Conservation (phyloP, 2,329 filamentous ascomycete species). For the Neocucurbitaria cava region DNA sequence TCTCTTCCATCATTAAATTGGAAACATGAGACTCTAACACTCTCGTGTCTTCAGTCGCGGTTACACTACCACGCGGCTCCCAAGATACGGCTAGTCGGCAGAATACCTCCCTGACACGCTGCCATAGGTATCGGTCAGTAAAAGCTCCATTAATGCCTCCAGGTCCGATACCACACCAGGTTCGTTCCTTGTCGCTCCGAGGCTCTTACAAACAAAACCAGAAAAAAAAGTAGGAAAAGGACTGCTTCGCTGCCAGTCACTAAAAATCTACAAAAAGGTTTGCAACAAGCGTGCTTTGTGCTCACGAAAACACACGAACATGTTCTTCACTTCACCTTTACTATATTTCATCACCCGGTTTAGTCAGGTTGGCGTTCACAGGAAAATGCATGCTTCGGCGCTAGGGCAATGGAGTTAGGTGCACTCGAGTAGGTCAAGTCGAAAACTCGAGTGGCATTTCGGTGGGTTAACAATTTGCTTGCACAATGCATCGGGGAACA, state of each 20-base stretch:
- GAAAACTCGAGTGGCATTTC: not conserved
- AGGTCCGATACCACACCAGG: conserved; percentile 15
- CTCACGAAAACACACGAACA: conserved; percentile 8
- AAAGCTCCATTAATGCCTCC: not conserved
- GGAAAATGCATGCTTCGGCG: not conserved
- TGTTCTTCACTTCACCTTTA: conserved; percentile 5
- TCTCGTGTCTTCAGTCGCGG: conserved; percentile 32
- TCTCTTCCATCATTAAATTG: conserved; percentile 15
- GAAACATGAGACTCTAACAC: conserved; percentile 32
- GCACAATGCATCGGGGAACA: not conserved
- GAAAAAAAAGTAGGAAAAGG: conserved; percentile 38
- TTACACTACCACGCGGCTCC: conserved; percentile 20
- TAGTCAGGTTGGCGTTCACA: not conserved
- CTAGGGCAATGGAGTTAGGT: not conserved
- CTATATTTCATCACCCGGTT: conserved; percentile 8
- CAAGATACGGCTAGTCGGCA: conserved; percentile 15
- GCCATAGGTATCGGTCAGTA: not conserved
- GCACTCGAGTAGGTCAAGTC: conserved; percentile 1
- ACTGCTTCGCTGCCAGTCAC: conserved; percentile 8
- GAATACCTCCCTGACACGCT: conserved; percentile 14
- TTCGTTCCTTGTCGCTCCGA: conserved; percentile 19
- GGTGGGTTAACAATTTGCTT: not conserved
- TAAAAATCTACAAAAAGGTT: conserved; percentile 23
- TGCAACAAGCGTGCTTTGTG: not conserved
- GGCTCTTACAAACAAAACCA: conserved; percentile 32